Conservation (phyloP, 805 yeast species). For the Candida golubevii region DNA sequence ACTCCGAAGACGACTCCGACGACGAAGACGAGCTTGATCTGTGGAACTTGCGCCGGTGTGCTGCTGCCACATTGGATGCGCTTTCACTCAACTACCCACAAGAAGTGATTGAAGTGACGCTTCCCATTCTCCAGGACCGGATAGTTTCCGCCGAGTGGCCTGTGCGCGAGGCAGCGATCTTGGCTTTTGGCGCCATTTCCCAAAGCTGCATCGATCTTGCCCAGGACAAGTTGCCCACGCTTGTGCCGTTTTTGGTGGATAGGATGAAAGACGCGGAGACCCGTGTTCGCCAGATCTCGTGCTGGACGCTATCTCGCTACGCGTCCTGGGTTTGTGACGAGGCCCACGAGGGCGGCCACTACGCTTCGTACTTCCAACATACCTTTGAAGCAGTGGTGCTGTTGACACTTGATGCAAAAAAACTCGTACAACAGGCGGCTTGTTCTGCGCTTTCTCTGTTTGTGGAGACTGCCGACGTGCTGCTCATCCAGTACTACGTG, state of each 20-base stretch:
- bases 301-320: conserved; percentile 93
- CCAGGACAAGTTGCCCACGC: conserved; percentile 65
- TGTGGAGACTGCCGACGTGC: conserved; percentile 69
- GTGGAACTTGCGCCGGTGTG: conserved; percentile 91
- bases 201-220: conserved; percentile 79
- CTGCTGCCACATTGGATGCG: conserved; percentile 89
- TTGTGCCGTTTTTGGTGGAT: conserved; percentile 82
- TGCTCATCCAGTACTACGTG: conserved; percentile 55
- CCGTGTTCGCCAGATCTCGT: conserved; percentile 85
- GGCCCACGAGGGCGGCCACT: conserved; percentile 57
- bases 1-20: conserved; percentile 61
- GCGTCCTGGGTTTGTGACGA: conserved; percentile 76
- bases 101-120: conserved; percentile 58
- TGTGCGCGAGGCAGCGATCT: conserved; percentile 84
- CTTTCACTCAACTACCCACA: conserved; percentile 66
- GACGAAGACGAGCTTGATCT: conserved; percentile 65
- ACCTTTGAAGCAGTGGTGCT: conserved; percentile 71
- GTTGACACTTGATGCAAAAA: conserved; percentile 77
- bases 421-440: conserved; percentile 94
- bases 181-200: conserved; percentile 93
- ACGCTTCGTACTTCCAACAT: conserved; percentile 65
- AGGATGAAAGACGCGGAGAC: conserved; percentile 72
- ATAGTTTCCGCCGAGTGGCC: conserved; percentile 78
- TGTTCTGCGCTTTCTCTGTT: conserved; percentile 82
- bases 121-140: conserved; percentile 72